Evolutionary conservation across 768 basidiomycete genomes (phyloP).

Genomic region (Trametes elegans): DNA sequence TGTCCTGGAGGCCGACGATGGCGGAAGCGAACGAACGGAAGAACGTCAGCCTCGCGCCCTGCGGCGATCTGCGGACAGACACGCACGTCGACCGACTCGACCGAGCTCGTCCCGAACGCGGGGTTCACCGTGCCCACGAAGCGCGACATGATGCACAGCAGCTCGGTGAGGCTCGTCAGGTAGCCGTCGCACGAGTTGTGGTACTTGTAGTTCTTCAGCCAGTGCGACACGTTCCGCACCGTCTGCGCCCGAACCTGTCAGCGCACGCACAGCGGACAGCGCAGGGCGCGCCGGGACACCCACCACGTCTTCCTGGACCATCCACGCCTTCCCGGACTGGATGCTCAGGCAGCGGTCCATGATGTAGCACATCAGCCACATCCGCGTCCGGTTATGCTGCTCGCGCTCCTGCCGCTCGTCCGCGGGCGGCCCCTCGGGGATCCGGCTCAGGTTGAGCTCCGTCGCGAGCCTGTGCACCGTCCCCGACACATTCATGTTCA

Average conservation of each 20-base stretch:
- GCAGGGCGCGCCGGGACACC: constrained; percentile 29
- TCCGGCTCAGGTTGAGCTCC: constrained; percentile 66
- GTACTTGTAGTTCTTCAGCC: constrained; percentile 27
- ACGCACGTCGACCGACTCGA: constrained; percentile 16
- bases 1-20: constrained; percentile 20
- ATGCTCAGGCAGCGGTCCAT: constrained; percentile 75
- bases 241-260: constrained; percentile 43
- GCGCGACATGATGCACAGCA: constrained; percentile 31
- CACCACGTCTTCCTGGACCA: constrained; percentile 68
- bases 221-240: constrained; percentile 24
- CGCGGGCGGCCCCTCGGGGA: constrained; percentile 37
- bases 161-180: constrained; percentile 31
- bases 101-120: constrained; percentile 17
- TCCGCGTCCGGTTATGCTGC: constrained; percentile 65
- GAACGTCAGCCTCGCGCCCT: not conserved
- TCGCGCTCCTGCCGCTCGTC: constrained; percentile 62
- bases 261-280: constrained; percentile 34
- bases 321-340: constrained; percentile 72
- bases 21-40: constrained; percentile 7
- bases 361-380: constrained; percentile 75
- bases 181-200: constrained; percentile 29
- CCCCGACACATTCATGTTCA: too few species aligned
- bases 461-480: constrained; percentile 57
- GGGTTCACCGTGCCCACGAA: constrained; percentile 28
- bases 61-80: not conserved